These are phyloP conservation scores for Phytophthora litchii DNA, from an alignment of 352 stramenopile genomes.

Conservation along the genomic window DNA sequence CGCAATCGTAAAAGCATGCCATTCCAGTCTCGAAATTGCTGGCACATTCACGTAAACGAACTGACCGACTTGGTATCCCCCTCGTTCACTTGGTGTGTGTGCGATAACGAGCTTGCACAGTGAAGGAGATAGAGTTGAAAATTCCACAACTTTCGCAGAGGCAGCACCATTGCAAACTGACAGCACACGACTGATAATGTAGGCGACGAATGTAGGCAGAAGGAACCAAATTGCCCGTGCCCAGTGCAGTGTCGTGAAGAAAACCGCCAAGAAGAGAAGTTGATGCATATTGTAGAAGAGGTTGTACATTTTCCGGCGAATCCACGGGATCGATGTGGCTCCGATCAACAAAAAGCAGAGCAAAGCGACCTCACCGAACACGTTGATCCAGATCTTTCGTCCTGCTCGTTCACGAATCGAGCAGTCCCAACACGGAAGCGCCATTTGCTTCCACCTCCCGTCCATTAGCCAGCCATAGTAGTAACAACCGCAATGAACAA, in stretches of 20 bases:
- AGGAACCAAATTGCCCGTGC: slow-evolving; percentile 38
- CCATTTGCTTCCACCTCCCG: slow-evolving; percentile 28
- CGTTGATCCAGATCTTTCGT: slow-evolving; percentile 48
- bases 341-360: slow-evolving; percentile 48
- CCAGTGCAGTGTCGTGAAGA: slow-evolving; percentile 50
- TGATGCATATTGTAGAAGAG: slow-evolving; percentile 56
- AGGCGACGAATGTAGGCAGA: slow-evolving; percentile 37
- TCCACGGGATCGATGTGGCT: slow-evolving; percentile 41
- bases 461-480: slow-evolving; percentile 37
- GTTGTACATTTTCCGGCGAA: slow-evolving; percentile 46
- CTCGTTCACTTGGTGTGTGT: background rate
- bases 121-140: slow-evolving; percentile 26
- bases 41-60: slow-evolving; percentile 57
- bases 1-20: slow-evolving; percentile 57
- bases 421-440: slow-evolving; percentile 54
- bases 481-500: slow-evolving; percentile 42
- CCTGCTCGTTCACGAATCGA: slow-evolving; percentile 22
- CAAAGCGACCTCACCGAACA: slow-evolving; percentile 51
- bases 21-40: slow-evolving; percentile 45
- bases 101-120: slow-evolving; percentile 46
- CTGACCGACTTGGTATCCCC: slow-evolving; percentile 38
- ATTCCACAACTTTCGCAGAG: slow-evolving; percentile 28
- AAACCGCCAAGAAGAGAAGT: slow-evolving; percentile 42
- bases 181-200: slow-evolving; percentile 39
- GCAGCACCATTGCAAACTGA: slow-evolving; percentile 34